phyloP scores from a whole-genome alignment of 495 filamentous ascomycete genomes.

The Hyaloscypha hepaticicola region DNA sequence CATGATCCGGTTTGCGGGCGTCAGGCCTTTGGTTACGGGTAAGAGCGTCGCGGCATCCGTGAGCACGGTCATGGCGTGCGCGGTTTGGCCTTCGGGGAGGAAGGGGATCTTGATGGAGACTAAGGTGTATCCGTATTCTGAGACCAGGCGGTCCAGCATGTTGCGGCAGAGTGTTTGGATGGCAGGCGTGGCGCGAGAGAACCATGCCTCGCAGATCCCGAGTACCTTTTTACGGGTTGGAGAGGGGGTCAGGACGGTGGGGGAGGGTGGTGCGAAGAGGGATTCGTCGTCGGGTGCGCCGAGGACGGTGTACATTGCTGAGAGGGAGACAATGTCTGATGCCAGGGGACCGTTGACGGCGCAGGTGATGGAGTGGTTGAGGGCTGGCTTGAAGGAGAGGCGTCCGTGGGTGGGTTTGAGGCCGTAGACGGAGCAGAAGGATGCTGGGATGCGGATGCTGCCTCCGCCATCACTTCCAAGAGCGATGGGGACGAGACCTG shows the following conservation, averaged over 20 bases:
- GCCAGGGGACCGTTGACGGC: conserved; percentile 76
- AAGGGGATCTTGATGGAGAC: conserved; percentile 78
- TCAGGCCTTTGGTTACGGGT: conserved; percentile 47
- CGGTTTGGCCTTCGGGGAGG: conserved; percentile 67
- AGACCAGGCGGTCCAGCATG: conserved; percentile 60
- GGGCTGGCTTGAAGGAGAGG: conserved; percentile 34
- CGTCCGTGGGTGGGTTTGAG: conserved; percentile 82
- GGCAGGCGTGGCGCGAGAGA: conserved; percentile 60
- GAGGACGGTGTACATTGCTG: conserved; percentile 76
- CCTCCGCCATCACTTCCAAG: conserved; percentile 87
- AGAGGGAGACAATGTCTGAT: conserved; percentile 72
- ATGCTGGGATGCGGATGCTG: conserved; percentile 76
- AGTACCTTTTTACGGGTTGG: conserved; percentile 44
- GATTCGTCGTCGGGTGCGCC: conserved; percentile 60
- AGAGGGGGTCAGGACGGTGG: conserved; percentile 34
- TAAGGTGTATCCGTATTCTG: conserved; percentile 58
- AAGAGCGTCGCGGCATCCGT: conserved; percentile 56
- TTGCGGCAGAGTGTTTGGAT: conserved; percentile 59
- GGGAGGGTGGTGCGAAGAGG: conserved; percentile 22
- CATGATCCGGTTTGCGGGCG: conserved; percentile 70
- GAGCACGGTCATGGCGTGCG: conserved; percentile 84
- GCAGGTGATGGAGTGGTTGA: conserved; percentile 19
- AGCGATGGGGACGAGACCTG: conserved; percentile 78
- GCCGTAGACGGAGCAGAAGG: conserved; percentile 84
- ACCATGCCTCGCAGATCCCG: conserved; percentile 73